Evolutionary conservation across 495 filamentous ascomycete species (phyloP), one percentile per base, ranked within the genome.

Genomic region (Parmelia sp.): DNA sequence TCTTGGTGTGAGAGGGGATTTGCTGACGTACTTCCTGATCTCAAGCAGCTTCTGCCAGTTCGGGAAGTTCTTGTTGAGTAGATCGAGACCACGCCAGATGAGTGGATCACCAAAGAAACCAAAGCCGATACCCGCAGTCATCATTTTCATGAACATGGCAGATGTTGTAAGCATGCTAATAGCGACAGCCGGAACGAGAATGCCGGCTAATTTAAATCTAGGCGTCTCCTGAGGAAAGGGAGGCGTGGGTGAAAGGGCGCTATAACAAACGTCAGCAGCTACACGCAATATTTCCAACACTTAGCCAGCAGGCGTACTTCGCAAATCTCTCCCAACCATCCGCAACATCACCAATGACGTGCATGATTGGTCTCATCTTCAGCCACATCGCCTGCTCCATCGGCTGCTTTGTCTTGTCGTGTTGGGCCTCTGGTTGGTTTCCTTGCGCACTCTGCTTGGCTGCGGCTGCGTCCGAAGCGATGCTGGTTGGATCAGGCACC

Each of bases 361-460:
- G 88, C 90, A 96, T 94, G 19, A 86, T 72, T 0, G 89, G 87
- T 62, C 90, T 80, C 71, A 89, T 88, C 65, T 88, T 87, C 11
- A 80, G 82, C 80, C 89, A 89, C 73, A 94, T 89, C 4, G 85
- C 88, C 6, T 84, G 85, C 72, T 89, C 87, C 77, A 95, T 88
- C 0, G 90, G 91, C 49, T 88, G 82, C 70, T 92, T 94, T 0
- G 91, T 92, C 76, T 91, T 95, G 68, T 95, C 90, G 53, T 91
- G 84, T 9, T 79, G 71, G 0, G 77, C 68, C 37, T 71, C 64
- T 0, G 83, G 72, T 19, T 77, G 72, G 9, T 62, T 71, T 5
- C 80, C 81, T 57, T 78, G 76, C 0, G 81, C 80, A 15, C 78
- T 75, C 7, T 80, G 75, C 70, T 87, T 84, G 1, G 87, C 84